Conservation (phyloP, 257 asterid genomes). For the Linaria vulgaris region DNA sequence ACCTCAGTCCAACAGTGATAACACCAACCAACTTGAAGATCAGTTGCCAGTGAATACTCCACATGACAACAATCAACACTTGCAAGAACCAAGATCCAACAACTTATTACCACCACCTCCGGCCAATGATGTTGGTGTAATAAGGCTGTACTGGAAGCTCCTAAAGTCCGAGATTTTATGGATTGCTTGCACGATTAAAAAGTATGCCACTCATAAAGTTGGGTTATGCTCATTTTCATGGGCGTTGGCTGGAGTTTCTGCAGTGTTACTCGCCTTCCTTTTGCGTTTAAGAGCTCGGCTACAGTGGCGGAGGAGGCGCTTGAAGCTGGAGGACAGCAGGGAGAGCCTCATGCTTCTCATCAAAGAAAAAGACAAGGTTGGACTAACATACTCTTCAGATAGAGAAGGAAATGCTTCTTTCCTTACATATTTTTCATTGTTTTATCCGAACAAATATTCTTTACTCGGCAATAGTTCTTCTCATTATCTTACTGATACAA, state of each 20-base stretch:
- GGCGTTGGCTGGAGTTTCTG: slow-evolving; percentile 44
- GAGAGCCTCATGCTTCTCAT: slow-evolving; percentile 40
- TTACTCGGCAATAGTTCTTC: no score
- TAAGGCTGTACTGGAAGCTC: slow-evolving; percentile 27
- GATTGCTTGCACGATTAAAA: slow-evolving; percentile 26
- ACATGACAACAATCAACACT: slow-evolving; percentile 15
- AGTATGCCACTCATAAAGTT: slow-evolving; percentile 25
- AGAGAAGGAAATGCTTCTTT: background rate
- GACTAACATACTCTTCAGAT: background rate
- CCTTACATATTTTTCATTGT: background rate
- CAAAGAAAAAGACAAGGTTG: slow-evolving; percentile 49
- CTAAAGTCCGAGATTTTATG: slow-evolving; percentile 27
- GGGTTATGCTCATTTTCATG: slow-evolving; percentile 38
- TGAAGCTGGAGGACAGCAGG: slow-evolving; percentile 32
- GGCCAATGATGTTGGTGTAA: slow-evolving; percentile 16
- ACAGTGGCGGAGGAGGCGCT: slow-evolving; percentile 42
- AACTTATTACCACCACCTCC: slow-evolving; percentile 9
- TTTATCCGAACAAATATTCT: background rate
- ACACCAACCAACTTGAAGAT: slow-evolving; percentile 34
- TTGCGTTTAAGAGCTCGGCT: slow-evolving; percentile 37
- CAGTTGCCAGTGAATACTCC: slow-evolving; percentile 37
- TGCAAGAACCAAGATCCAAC: slow-evolving; percentile 22
- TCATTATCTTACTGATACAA: no score
- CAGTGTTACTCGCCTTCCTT: slow-evolving; percentile 29
- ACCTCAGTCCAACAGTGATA: slow-evolving; percentile 12